phyloP scores from a whole-genome alignment of 768 basidiomycete species.

The Calocybe indica region DNA sequence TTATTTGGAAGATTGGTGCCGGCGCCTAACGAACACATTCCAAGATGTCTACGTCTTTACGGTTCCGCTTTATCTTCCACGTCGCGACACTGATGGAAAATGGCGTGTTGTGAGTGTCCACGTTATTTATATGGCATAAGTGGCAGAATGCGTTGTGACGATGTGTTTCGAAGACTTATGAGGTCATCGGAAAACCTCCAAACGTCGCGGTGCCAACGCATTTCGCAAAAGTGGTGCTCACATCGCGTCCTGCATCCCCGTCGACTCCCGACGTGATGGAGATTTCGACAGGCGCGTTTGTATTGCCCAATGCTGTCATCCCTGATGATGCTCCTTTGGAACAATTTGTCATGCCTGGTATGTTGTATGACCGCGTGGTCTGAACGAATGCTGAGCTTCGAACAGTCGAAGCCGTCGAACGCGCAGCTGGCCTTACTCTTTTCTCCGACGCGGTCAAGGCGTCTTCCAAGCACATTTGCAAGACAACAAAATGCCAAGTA shows the following conservation, averaged over 20 bases:
- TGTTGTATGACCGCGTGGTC: conserved; percentile 11
- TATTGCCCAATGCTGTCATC: conserved; percentile 92
- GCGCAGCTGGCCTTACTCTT: conserved; percentile 81
- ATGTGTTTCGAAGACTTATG: conserved; percentile 57
- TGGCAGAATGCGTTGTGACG: not conserved
- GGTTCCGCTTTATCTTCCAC: conserved; percentile 92
- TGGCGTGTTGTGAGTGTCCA: conserved; percentile 79
- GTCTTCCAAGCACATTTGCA: conserved; percentile 81
- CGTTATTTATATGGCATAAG: not conserved
- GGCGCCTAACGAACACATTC: conserved; percentile 81
- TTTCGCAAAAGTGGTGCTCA: conserved; percentile 92
- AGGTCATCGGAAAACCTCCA: conserved; percentile 91
- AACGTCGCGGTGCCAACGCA: conserved; percentile 94
- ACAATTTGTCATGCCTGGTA: conserved; percentile 80
- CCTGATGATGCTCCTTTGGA: conserved; percentile 77
- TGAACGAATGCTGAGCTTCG: not conserved
- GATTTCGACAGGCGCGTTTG: conserved; percentile 87
- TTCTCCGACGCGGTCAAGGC: conserved; percentile 78
- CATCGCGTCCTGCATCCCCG: conserved; percentile 69
- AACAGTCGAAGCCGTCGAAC: conserved; percentile 87
- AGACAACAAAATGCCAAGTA: conserved; percentile 82
- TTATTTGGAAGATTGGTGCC: conserved; percentile 93
- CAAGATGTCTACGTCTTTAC: conserved; percentile 98
- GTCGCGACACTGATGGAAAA: conserved; percentile 81
- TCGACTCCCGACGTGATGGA: conserved; percentile 66